Base-by-base conservation (phyloP, 108 stramenopile species). In the Cyclotella kingstonii region DNA sequence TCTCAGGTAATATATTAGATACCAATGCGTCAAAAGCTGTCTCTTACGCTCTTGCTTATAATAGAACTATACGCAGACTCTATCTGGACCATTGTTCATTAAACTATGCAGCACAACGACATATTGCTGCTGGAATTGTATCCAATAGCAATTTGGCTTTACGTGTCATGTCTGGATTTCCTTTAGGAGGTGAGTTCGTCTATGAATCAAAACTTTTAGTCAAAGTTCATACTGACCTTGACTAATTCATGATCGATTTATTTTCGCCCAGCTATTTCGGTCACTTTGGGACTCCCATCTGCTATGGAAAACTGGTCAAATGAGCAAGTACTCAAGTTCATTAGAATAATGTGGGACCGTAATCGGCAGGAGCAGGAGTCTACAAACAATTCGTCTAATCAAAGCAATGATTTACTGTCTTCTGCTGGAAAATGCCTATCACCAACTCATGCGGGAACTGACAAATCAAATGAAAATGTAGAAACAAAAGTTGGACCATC, bases 91-190 rank as follows among this genome's bases (percentile, higher is more conserved):
- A 82, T 52, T 91, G 86, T 36, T 76, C 69, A 38, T 65, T 86
- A 14, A 85, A 84, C 17, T 87, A 87, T 50, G 81, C 90, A n/a
- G 84, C 85, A 46, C 90, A 91, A 45, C 70, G 90, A 25, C 90
- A 91, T 48, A 86, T 91, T 68, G 83, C 84, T 35, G 90, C 90
- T 21, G 90, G 90, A 3, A 84, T 91, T 30, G 84, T 91, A 4
- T 91, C 90, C 3, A 91, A 91, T 52, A 78, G 73, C 44, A 70
- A 73, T 40, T 64, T 73, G 6, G 69, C 81, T 14, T 61, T 91
- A 23, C 78, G 77, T 27, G 45, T 76, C 14, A 60, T 91, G 60
- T 84, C 84, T 2, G 90, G 90, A 10, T 91, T 91, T 54, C 74
- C 73, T 25, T 58, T 90, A 55, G 89, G 80, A 51, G 81, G 86